Conservation (phyloP, 495 filamentous ascomycete species). For the Thermochaetoides thermophila region DNA sequence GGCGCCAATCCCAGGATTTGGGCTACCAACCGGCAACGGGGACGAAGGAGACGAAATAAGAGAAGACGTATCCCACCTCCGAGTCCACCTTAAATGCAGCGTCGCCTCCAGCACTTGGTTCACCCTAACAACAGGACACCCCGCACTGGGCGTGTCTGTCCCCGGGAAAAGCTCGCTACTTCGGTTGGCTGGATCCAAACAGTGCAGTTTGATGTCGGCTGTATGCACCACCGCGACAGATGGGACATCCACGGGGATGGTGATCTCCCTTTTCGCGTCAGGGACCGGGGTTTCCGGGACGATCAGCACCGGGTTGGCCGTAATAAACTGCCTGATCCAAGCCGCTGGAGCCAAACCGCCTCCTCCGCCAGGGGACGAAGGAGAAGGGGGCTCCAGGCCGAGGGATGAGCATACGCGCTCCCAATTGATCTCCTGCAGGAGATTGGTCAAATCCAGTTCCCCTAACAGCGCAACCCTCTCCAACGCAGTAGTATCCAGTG, state of each 20-base stretch:
- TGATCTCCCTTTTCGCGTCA: constrained; percentile 39
- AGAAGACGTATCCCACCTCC: constrained; percentile 60
- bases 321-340: too few species aligned
- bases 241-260: constrained; percentile 76
- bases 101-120: constrained; percentile 60
- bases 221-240: constrained; percentile 72
- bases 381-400: too few species aligned
- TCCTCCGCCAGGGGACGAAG: too few species aligned
- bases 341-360: too few species aligned
- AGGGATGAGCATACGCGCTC: too few species aligned
- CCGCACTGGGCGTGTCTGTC: constrained; percentile 11
- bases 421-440: constrained; percentile 23
- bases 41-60: too few species aligned
- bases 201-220: constrained; percentile 49
- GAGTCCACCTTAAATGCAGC: constrained; percentile 60
- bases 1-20: too few species aligned
- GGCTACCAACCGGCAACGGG: too few species aligned
- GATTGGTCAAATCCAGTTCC: constrained; percentile 27
- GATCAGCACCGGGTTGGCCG: constrained; percentile 18
- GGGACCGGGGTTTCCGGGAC: constrained; percentile 12
- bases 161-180: background rate
- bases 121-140: constrained; percentile 33
- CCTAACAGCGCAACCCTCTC: constrained; percentile 39
- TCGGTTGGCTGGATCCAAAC: background rate
- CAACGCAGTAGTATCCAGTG: too few species aligned